These are phyloP conservation scores for Penicillium glabrum DNA, from an alignment of 2,329 filamentous ascomycete genomes.

Conservation along the genomic window DNA sequence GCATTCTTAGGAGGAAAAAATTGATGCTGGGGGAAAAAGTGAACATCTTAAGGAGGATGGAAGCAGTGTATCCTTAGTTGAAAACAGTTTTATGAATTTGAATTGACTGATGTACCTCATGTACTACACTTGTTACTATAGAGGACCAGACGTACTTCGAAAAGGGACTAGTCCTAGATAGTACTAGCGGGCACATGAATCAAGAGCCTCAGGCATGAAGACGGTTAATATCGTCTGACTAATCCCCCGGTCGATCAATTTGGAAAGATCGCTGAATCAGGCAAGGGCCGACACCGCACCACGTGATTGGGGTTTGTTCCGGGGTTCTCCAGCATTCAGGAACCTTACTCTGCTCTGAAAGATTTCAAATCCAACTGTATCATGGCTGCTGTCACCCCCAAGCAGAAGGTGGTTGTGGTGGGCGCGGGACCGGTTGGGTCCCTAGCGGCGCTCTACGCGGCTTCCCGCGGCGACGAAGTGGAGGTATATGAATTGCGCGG, in stretches of 20 bases:
- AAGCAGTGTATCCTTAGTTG: background rate
- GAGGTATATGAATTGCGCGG: conserved; percentile 91
- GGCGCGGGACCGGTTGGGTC: conserved; percentile 93
- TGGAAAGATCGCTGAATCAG: background rate
- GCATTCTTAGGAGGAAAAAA: background rate
- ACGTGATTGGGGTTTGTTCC: conserved; percentile 4
- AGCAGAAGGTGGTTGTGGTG: conserved; percentile 76
- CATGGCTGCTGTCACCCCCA: conserved; percentile 18
- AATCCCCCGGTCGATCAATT: conserved; percentile 1
- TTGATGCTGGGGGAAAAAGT: background rate
- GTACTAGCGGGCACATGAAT: background rate
- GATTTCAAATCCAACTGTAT: background rate
- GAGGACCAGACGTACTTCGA: background rate
- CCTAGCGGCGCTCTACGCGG: conserved; percentile 88
- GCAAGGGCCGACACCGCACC: conserved; percentile 1
- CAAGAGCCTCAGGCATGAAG: background rate
- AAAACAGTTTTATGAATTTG: background rate
- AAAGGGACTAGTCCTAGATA: background rate
- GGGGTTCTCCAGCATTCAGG: background rate
- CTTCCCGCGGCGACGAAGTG: conserved; percentile 81
- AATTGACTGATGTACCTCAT: background rate
- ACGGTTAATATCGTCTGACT: background rate
- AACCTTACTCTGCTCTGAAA: background rate
- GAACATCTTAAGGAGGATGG: too few species aligned
- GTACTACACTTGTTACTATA: too few species aligned